Conservation (phyloP, 441 rosid species). For the Euphorbia celastroides region DNA sequence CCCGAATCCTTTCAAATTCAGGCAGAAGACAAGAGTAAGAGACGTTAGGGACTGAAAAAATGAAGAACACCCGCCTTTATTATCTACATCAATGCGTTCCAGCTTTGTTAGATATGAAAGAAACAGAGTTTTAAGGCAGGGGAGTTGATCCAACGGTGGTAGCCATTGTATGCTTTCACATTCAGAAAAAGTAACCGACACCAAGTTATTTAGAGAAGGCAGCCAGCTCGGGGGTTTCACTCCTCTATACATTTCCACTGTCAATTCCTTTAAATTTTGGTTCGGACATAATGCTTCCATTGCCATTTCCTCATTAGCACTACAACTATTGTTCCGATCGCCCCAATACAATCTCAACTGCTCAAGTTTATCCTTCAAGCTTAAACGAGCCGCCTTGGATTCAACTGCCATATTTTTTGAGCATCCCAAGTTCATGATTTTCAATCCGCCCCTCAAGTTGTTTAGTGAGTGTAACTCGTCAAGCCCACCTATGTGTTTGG, state of each 20-base stretch:
- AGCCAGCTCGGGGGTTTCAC: conserved; percentile 19
- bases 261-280: conserved; percentile 4
- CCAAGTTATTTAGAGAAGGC: conserved; percentile 14
- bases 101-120: not conserved
- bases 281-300: conserved; percentile 3
- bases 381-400: too few species aligned
- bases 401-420: too few species aligned
- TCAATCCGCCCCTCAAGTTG: too few species aligned
- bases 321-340: too few species aligned
- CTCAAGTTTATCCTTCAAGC: too few species aligned
- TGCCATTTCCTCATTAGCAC: not conserved
- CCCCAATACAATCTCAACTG: too few species aligned
- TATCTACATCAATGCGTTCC: conserved; percentile 10
- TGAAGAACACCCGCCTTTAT: conserved; percentile 17
- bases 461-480: too few species aligned
- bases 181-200: not conserved
- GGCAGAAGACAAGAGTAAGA: fast-evolving
- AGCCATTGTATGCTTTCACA: not conserved
- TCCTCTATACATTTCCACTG: conserved; percentile 13
- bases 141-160: conserved; percentile 11
- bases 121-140: not conserved
- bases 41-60: conserved; percentile 8
- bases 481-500: not conserved
- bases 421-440: too few species aligned
- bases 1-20: conserved; percentile 19